Evolutionary conservation across 768 basidiomycete genomes (phyloP).

Genomic region (Kwoniella heveanensis): DNA sequence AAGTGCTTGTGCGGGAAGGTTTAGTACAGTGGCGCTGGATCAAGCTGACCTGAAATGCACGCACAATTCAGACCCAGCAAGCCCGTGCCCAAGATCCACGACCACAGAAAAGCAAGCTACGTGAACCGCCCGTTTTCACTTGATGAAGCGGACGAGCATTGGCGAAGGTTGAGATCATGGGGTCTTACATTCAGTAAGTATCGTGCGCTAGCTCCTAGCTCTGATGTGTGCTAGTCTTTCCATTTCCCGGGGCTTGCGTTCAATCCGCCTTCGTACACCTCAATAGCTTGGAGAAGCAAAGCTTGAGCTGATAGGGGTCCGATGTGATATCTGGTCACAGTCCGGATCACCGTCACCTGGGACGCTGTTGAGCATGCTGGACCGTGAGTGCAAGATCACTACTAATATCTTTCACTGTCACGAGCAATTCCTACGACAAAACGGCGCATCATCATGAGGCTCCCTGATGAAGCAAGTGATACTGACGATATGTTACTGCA

Average conservation of each 20-base stretch:
- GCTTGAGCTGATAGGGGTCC: neutral
- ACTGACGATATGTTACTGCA: too few relatives aligned
- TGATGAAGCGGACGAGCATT: conserved; percentile 81
- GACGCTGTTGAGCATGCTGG: conserved; percentile 94
- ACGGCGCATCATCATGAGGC: too few relatives aligned
- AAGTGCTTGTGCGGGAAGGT: too few relatives aligned
- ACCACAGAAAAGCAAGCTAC: conserved; percentile 60
- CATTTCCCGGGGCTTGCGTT: too few relatives aligned
- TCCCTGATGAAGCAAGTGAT: too few relatives aligned
- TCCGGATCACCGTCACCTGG: conserved; percentile 93
- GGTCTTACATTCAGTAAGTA: conserved; percentile 81
- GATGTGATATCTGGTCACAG: conserved; percentile 56
- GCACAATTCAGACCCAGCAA: conserved; percentile 19
- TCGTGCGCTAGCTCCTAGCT: too few relatives aligned
- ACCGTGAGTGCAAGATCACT: conserved; percentile 64
- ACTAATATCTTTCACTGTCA: neutral
- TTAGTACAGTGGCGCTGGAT: too few relatives aligned
- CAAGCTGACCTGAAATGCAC: too few relatives aligned
- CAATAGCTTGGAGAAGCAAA: too few relatives aligned
- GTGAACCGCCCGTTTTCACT: conserved; percentile 89
- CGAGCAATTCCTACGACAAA: too few relatives aligned
- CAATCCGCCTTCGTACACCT: too few relatives aligned
- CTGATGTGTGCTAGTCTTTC: too few relatives aligned
- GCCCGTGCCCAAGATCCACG: conserved; percentile 24
- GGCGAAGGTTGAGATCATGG: conserved; percentile 78